phyloP scores from a whole-genome alignment of 352 stramenopile genomes.

The Halophytophthora batemanensis region DNA sequence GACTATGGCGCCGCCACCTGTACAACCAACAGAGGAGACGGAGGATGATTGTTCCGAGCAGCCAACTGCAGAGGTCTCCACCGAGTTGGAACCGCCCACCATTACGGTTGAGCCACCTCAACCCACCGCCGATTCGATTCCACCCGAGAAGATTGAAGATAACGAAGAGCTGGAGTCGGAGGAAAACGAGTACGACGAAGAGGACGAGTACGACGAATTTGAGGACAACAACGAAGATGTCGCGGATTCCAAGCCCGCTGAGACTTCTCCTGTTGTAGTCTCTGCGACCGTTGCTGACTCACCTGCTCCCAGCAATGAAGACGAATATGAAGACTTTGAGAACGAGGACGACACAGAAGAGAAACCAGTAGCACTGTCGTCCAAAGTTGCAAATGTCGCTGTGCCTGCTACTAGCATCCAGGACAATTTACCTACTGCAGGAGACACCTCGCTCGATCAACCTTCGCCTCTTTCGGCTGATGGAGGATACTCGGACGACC shows the following conservation, averaged over 20 bases:
- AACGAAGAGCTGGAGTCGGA: constrained; percentile 15
- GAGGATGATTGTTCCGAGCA: no score
- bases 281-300: constrained; percentile 2
- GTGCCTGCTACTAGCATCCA: neutral
- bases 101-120: constrained; percentile 1
- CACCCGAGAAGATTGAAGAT: neutral
- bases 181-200: constrained; percentile 29
- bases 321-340: constrained; percentile 57
- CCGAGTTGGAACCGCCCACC: constrained; percentile 1
- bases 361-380: constrained; percentile 2
- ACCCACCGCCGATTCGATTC: neutral
- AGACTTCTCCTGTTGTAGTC: neutral
- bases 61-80: no score
- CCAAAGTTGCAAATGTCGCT: neutral
- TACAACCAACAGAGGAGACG: no score
- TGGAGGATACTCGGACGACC: constrained; percentile 35
- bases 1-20: no score
- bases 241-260: neutral
- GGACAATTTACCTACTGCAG: neutral
- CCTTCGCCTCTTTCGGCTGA: constrained; percentile 1
- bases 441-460: no score
- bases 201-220: constrained; percentile 51
- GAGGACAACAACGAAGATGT: constrained; percentile 23
- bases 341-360: constrained; percentile 31
- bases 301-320: constrained; percentile 15